Percentiles rank a stretch among this genome's conserved stretches.
Evolutionary conservation across 495 filamentous ascomycete genomes (phyloP).

Genomic region (Neurospora sp.): DNA sequence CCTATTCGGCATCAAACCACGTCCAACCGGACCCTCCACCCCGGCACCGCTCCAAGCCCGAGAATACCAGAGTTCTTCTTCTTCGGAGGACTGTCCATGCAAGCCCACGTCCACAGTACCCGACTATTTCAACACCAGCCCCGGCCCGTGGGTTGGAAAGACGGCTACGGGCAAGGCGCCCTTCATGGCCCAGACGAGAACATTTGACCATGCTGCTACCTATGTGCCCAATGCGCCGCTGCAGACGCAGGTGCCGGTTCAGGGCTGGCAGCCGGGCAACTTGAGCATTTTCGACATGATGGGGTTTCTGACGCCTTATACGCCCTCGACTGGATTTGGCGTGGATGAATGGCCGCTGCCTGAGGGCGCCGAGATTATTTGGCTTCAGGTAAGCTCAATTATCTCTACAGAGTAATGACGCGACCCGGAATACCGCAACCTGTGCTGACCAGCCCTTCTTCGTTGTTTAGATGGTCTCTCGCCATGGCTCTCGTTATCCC

Average conservation of each 20-base stretch:
- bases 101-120: slow-evolving; percentile 23
- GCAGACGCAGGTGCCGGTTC: slow-evolving; percentile 46
- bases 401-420: slow-evolving; percentile 14
- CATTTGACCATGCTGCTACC: slow-evolving; percentile 36
- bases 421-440: neutral
- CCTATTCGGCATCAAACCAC: slow-evolving; percentile 1
- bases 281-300: slow-evolving; percentile 47
- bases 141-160: slow-evolving; percentile 37
- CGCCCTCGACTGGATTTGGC: slow-evolving; percentile 39
- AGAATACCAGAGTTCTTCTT: neutral
- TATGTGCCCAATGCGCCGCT: slow-evolving; percentile 48
- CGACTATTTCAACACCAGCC: slow-evolving; percentile 46
- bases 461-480: slow-evolving; percentile 55
- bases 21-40: neutral
- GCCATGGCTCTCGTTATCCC: slow-evolving; percentile 73
- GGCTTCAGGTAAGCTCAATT: slow-evolving; percentile 38
- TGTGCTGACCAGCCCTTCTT: slow-evolving; percentile 18
- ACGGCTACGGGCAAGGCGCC: slow-evolving; percentile 47
- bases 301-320: slow-evolving; percentile 38
- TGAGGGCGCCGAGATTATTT: slow-evolving; percentile 42
- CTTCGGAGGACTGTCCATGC: slow-evolving; percentile 8
- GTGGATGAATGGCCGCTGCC: slow-evolving; percentile 48
- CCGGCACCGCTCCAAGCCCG: neutral
- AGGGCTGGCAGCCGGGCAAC: slow-evolving; percentile 32
- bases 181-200: slow-evolving; percentile 48